Evolutionary conservation across 2,329 filamentous ascomycete genomes (phyloP), one percentile per base, ranked within the genome.

Genomic region (Pyrenochaeta sp.): DNA sequence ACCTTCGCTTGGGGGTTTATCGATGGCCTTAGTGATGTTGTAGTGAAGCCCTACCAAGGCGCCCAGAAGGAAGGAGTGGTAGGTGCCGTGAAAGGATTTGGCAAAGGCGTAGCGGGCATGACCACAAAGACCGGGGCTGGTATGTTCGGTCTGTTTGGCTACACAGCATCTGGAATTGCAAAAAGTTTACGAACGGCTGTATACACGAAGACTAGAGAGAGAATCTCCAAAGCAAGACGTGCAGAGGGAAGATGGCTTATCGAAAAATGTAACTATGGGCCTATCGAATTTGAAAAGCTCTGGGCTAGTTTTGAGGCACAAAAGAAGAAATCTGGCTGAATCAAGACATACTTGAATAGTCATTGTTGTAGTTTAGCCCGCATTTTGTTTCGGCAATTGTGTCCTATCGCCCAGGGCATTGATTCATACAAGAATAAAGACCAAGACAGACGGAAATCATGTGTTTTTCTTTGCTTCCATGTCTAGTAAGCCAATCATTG

Each of bases 11-110:
- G 84, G 40, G 89, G 90, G 0, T 74, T 94, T 23, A 90, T 82
- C 60, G 88, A 93, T 59, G 90, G 89, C 2, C 81, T 92, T 17
- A 84, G 88, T 2, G 90, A 89, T 0, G 73, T 95, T 2, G 78
- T 91, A 5, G 90, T 83, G 0, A 89, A 93, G 53, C 90, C 90
- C 0, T 67, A 85, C 1, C 79, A 79, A 43, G 90, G 84, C 10
- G 81, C 81, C 9, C 80, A 80, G 57, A 81, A 87, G 45, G 80
- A 83, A 43, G 84, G 83, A 2, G 61, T 72, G 2, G 75, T 72
- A 4, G 90, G 90, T 1, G 74, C 90, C 5, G 65, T 43, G 2
- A 61, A 61, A 29, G 58, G 71, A 0, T 26, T 73, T 0, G 64
- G 60, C 1, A 74, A 70, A 36, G 73, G 71, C 2, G 49, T 48